Evolutionary conservation across 768 basidiomycete species (phyloP).

Genomic region (Lactarius quietus): DNA sequence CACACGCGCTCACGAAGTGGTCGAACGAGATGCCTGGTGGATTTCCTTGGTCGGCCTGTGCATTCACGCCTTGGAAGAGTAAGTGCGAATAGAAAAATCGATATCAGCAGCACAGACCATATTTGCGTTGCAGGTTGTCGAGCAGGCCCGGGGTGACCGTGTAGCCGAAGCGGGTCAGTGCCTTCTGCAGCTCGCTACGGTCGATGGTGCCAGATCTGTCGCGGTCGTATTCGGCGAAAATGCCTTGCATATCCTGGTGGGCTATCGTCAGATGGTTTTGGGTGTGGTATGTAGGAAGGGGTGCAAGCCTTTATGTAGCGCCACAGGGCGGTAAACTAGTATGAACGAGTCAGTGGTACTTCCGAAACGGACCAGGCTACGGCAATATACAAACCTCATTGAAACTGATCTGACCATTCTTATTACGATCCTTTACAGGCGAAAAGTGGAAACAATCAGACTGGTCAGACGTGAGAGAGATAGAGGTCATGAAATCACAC

Average conservation of each 20-base stretch:
- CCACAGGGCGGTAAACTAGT: constrained; percentile 69
- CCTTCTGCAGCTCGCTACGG: constrained; percentile 58
- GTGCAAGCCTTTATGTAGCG: constrained; percentile 68
- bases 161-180: constrained; percentile 74
- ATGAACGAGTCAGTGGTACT: constrained; percentile 8
- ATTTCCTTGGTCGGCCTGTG: constrained; percentile 34
- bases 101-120: constrained; percentile 46
- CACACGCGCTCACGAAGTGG: constrained; percentile 83
- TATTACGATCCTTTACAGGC: constrained; percentile 59
- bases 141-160: constrained; percentile 66
- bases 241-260: constrained; percentile 72
- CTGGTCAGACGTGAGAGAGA: not conserved
- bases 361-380: constrained; percentile 12
- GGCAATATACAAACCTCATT: constrained; percentile 51
- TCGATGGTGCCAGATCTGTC: constrained; percentile 82
- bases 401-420: constrained; percentile 76
- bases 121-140: constrained; percentile 70
- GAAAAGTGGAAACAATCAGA: constrained; percentile 7
- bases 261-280: not conserved
- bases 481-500: constrained; percentile 28
- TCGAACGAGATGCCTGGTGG: constrained; percentile 75
- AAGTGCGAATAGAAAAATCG: not conserved
- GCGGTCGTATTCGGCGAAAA: constrained; percentile 79
- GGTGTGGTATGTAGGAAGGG: not conserved
- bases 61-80: constrained; percentile 41